These are phyloP conservation scores for Pseudocercospora pini-densiflorae DNA, from an alignment of 2,329 filamentous ascomycete species.

Conservation along the genomic window DNA sequence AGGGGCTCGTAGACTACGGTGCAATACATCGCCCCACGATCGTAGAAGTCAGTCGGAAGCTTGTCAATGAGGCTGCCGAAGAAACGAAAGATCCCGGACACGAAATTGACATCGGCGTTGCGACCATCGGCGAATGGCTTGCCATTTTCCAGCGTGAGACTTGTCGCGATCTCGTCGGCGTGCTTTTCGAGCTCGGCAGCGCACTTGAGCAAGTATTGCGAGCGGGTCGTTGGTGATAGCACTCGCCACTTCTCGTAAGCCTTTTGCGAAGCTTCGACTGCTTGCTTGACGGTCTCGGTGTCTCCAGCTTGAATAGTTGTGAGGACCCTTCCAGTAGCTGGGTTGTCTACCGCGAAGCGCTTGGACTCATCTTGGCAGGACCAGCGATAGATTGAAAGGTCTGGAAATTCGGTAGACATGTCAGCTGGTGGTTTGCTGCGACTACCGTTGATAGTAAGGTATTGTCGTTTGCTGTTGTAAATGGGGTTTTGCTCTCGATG, in stretches of 20 bases:
- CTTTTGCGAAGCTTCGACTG: conserved; percentile 21
- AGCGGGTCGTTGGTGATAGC: conserved; percentile 13
- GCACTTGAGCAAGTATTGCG: conserved; percentile 18
- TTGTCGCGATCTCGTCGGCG: conserved; percentile 31
- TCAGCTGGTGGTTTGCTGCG: neutral
- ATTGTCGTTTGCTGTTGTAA: no score
- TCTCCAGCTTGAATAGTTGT: conserved; percentile 21
- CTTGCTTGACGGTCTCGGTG: conserved; percentile 12
- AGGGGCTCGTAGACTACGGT: conserved; percentile 68
- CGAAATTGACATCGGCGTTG: conserved; percentile 27
- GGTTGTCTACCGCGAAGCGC: conserved; percentile 21
- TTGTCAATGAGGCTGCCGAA: conserved; percentile 30
- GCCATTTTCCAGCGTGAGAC: conserved; percentile 35
- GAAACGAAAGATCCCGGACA: conserved; percentile 31
- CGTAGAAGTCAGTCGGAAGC: conserved; percentile 25
- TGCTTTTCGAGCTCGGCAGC: conserved; percentile 19
- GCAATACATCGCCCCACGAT: conserved; percentile 18
- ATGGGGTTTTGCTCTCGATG: no score
- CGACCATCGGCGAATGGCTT: conserved; percentile 31
- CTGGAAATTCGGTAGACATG: conserved; percentile 9
- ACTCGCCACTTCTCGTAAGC: conserved; percentile 21
- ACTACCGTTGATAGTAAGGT: no score
- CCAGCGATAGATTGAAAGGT: conserved; percentile 16
- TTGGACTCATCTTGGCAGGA: conserved; percentile 18
- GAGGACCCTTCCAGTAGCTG: conserved; percentile 19